Evolutionary conservation across 129 eudicot species (phyloP).

Genomic region (Arctium lappa): DNA sequence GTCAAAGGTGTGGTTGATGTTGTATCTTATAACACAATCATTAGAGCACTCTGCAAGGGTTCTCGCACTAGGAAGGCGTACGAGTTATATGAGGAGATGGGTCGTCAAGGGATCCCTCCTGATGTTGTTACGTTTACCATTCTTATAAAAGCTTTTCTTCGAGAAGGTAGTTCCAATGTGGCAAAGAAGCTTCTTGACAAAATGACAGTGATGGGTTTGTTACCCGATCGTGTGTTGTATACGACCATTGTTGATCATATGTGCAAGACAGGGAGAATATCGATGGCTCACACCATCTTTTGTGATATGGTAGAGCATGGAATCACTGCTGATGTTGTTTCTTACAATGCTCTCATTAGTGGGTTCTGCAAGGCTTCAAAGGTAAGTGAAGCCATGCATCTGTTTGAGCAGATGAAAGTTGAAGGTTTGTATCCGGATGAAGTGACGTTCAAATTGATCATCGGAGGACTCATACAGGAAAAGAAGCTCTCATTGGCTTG

Average conservation of each 20-base stretch:
- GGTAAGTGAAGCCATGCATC: constrained; percentile 66
- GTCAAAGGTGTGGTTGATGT: constrained; percentile 71
- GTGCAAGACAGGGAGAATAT: constrained; percentile 62
- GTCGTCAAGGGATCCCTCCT: constrained; percentile 54
- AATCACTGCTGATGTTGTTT: constrained; percentile 65
- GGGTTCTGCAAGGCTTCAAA: constrained; percentile 71
- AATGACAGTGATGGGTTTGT: constrained; percentile 70
- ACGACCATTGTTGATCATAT: constrained; percentile 71
- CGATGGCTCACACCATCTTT: constrained; percentile 53
- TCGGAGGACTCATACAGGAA: constrained; percentile 63
- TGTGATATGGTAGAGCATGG: constrained; percentile 67
- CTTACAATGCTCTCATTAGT: constrained; percentile 72
- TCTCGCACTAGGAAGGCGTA: constrained; percentile 48
- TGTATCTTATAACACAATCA: constrained; percentile 85
- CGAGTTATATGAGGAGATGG: constrained; percentile 72
- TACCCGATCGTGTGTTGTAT: constrained; percentile 70
- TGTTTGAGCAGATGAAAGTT: constrained; percentile 66
- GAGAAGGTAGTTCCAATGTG: constrained; percentile 47
- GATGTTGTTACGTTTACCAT: constrained; percentile 80
- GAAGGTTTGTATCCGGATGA: constrained; percentile 74
- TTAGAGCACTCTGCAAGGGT: constrained; percentile 56
- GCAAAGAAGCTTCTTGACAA: constrained; percentile 66
- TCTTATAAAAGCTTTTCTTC: constrained; percentile 73
- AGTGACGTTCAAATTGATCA: constrained; percentile 67
- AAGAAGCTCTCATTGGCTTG: constrained; percentile 62